phyloP scores from a whole-genome alignment of 2,329 filamentous ascomycete genomes.

The Colletotrichum navitas region DNA sequence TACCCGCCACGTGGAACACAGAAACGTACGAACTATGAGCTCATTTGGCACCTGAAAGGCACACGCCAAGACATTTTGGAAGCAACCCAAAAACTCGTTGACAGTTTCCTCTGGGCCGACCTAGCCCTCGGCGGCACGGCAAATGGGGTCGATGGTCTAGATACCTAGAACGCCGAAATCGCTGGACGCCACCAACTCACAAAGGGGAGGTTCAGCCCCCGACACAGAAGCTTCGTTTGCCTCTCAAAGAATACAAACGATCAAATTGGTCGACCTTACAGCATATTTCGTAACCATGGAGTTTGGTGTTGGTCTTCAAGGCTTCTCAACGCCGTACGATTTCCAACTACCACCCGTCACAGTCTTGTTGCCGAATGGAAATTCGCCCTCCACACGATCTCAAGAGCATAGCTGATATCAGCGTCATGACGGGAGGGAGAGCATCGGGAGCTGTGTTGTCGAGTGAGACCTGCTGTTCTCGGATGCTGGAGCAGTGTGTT shows the following conservation, averaged over 20 bases:
- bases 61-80: constrained; percentile 11
- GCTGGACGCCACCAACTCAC: constrained; percentile 6
- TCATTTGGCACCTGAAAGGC: background rate
- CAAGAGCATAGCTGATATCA: background rate
- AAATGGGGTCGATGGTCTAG: background rate
- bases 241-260: background rate
- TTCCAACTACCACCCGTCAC: background rate
- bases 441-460: background rate
- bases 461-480: constrained; percentile 10
- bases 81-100: background rate
- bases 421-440: background rate
- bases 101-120: background rate
- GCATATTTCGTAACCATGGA: background rate
- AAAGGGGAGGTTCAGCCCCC: background rate
- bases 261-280: background rate
- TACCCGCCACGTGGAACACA: constrained; percentile 9
- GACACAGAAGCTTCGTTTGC: background rate
- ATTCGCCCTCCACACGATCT: background rate
- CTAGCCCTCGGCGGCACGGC: background rate
- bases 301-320: too few relatives aligned
- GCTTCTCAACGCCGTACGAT: background rate
- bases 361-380: background rate
- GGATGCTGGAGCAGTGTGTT: background rate
- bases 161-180: background rate
- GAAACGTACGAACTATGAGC: constrained; percentile 10